Evolutionary conservation across 768 basidiomycete genomes (phyloP).

Genomic region (Kwoniella sp.): DNA sequence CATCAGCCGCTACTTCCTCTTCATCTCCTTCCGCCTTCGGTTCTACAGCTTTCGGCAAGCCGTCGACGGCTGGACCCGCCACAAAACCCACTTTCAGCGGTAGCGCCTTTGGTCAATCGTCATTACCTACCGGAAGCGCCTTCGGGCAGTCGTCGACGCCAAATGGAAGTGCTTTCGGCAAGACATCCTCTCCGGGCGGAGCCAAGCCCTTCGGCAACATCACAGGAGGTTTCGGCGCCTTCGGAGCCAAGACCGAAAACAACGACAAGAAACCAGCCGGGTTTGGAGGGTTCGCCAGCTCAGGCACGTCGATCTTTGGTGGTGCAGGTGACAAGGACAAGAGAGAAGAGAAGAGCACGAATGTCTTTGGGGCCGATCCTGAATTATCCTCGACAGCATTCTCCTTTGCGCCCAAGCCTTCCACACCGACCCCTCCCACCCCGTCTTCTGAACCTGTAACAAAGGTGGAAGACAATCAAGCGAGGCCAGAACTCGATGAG

Average conservation of each 20-base stretch:
- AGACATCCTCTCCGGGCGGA: slow-evolving; percentile 8
- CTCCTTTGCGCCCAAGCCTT: slow-evolving; percentile 3
- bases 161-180: slow-evolving; percentile 21
- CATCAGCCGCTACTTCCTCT: slow-evolving; percentile 13
- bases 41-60: slow-evolving; percentile 32
- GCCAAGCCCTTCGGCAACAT: slow-evolving; percentile 33
- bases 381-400: background rate
- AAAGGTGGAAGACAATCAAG: background rate
- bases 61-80: slow-evolving; percentile 56
- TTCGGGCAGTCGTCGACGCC: slow-evolving; percentile 28
- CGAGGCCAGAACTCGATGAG: background rate
- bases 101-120: slow-evolving; percentile 58
- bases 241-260: slow-evolving; percentile 33
- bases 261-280: slow-evolving; percentile 14
- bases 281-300: slow-evolving; percentile 24
- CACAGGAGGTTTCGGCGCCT: slow-evolving; percentile 43
- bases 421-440: background rate
- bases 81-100: slow-evolving; percentile 37
- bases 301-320: slow-evolving; percentile 17
- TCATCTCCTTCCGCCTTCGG: slow-evolving; percentile 56
- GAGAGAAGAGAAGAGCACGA: background rate
- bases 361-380: slow-evolving; percentile 5
- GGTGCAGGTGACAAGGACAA: slow-evolving; percentile 7
- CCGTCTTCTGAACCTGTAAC: background rate
- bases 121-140: slow-evolving; percentile 31